Conservation (phyloP, 139 green algal genomes). For the Auxenochlorella pyrenoidosa region DNA sequence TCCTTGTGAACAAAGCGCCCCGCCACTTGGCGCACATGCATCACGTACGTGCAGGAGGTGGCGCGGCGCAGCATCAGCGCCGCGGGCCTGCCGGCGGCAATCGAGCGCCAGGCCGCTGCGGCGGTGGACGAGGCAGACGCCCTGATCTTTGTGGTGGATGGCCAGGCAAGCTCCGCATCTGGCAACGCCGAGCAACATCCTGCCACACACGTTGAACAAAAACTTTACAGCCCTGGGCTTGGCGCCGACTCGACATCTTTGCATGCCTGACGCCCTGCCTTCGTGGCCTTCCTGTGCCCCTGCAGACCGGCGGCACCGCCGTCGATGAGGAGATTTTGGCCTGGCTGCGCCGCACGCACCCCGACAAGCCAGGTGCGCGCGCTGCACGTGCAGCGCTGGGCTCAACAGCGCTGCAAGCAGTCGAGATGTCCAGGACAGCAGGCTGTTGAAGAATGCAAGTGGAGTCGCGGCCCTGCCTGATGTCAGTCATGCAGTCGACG, state of each 20-base stretch:
- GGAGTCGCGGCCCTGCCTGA: too few relatives aligned
- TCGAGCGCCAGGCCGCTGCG: constrained; percentile 91
- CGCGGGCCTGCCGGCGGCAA: constrained; percentile 76
- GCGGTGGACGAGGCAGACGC: constrained; percentile 89
- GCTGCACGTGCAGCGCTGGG: too few relatives aligned
- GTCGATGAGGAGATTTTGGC: constrained; percentile 88
- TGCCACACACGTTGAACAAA: too few relatives aligned
- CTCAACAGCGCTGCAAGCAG: neutral
- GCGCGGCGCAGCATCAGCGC: constrained; percentile 61
- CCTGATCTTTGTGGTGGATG: constrained; percentile 92
- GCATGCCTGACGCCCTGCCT: too few relatives aligned
- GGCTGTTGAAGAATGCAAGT: too few relatives aligned
- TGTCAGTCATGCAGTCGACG: too few relatives aligned
- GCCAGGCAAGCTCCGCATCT: constrained; percentile 38
- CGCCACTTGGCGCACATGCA: neutral
- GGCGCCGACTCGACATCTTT: too few relatives aligned
- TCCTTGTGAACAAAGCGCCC: too few relatives aligned
- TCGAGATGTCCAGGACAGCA: too few relatives aligned
- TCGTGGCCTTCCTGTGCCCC: neutral
- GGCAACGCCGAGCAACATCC: too few relatives aligned
- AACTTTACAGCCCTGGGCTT: too few relatives aligned
- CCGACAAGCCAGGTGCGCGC: constrained; percentile 64
- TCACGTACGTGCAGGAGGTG: neutral
- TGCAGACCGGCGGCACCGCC: constrained; percentile 79
- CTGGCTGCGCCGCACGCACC: constrained; percentile 89